A percentile compares a stretch with the other conserved stretches of the same genome.
These are phyloP conservation scores for Schizochytrium sp. DNA, from an alignment of 108 stramenopile species.

Conservation along the genomic window DNA sequence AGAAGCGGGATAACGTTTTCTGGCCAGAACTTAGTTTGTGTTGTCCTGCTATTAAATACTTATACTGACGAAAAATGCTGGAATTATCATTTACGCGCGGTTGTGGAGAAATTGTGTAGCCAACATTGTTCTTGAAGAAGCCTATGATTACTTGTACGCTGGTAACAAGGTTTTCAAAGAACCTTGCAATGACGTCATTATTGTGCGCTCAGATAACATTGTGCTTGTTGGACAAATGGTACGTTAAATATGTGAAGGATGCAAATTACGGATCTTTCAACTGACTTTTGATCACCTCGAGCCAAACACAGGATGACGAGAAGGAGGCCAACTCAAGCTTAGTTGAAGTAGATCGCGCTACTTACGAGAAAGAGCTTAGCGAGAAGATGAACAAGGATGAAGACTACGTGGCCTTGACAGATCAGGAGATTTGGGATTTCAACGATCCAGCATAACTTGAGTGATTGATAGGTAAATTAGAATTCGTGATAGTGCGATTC, in stretches of 20 bases:
- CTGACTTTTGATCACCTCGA: not conserved
- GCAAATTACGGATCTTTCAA: not conserved
- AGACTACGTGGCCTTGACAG: slow-evolving; percentile 16
- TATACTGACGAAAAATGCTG: not conserved
- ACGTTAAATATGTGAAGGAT: not conserved
- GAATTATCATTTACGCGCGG: not conserved
- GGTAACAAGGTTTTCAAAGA: not conserved
- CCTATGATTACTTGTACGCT: not conserved
- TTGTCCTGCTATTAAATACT: too few relatives aligned
- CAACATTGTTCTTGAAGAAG: slow-evolving; percentile 58
- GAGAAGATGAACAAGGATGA: slow-evolving; percentile 5
- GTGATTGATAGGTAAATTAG: too few relatives aligned
- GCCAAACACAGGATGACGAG: not conserved
- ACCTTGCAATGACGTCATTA: slow-evolving; percentile 16
- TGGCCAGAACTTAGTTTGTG: too few relatives aligned
- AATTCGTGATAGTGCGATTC: too few relatives aligned
- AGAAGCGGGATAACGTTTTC: too few relatives aligned
- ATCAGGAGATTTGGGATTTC: slow-evolving; percentile 25
- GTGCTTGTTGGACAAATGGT: slow-evolving; percentile 63
- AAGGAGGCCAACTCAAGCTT: not conserved
- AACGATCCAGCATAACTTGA: not conserved
- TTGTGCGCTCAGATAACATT: slow-evolving; percentile 65
- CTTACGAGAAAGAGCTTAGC: slow-evolving; percentile 1
- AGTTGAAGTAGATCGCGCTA: too few relatives aligned
- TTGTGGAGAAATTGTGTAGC: not conserved